Percentiles rank a stretch among this genome's conserved stretches.
Evolutionary conservation across 345 rosid species (phyloP).

Genomic region (Isatis tinctoria): DNA sequence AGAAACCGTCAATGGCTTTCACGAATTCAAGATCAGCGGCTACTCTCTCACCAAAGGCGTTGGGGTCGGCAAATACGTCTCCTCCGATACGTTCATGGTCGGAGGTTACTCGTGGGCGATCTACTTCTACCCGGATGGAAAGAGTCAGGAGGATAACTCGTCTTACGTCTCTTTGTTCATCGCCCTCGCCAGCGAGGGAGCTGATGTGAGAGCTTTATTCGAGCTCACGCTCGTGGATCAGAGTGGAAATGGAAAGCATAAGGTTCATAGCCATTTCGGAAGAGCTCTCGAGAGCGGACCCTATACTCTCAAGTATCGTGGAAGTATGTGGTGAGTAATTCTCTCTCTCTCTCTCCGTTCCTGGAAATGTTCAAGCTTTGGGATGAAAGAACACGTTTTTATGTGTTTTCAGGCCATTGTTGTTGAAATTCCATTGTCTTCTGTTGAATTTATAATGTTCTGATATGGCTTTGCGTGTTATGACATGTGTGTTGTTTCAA

Average conservation of each 20-base stretch:
- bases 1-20: constrained; percentile 63
- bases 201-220: constrained; percentile 67
- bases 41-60: constrained; percentile 63
- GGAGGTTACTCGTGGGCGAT: constrained; percentile 78
- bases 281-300: constrained; percentile 75
- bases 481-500: not conserved
- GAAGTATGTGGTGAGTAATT: constrained; percentile 73
- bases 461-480: not conserved
- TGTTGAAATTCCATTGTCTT: no score
- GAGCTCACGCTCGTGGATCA: constrained; percentile 76
- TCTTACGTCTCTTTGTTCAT: constrained; percentile 63
- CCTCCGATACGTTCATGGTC: constrained; percentile 56
- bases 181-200: constrained; percentile 70
- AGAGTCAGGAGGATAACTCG: constrained; percentile 64
- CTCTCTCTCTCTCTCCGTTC: not conserved
- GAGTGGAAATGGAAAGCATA: constrained; percentile 59
- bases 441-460: not conserved
- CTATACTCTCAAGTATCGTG: constrained; percentile 65
- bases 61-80: constrained; percentile 61
- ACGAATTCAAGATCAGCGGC: constrained; percentile 62
- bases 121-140: constrained; percentile 80
- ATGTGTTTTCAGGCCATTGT: not conserved
- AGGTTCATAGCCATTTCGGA: constrained; percentile 79
- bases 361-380: not conserved
- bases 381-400: not conserved